phyloP scores from a whole-genome alignment of 257 asterid genomes.

The Sherardia arvensis region DNA sequence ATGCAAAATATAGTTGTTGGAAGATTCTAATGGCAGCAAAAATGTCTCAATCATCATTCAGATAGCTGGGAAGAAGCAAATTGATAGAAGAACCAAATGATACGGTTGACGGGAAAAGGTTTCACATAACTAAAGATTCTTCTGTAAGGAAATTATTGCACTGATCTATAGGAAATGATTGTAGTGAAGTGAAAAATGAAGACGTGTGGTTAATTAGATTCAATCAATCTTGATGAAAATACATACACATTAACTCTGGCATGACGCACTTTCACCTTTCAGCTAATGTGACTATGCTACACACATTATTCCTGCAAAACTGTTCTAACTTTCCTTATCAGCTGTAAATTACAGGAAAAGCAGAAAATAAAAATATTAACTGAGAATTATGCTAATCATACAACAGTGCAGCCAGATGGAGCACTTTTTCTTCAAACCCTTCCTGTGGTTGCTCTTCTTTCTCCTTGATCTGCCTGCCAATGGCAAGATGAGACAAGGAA shows the following conservation, averaged over 20 bases:
- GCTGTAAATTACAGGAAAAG: constrained; percentile 68
- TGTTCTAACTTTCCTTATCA: constrained; percentile 54
- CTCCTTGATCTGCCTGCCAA: constrained; percentile 20
- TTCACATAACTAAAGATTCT: neutral
- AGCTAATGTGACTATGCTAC: constrained; percentile 52
- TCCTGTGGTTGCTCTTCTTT: constrained; percentile 30
- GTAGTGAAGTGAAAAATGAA: constrained; percentile 26
- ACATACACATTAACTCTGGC: constrained; percentile 56
- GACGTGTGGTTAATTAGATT: constrained; percentile 43
- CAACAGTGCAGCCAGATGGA: constrained; percentile 57
- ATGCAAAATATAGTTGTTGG: too few species aligned
- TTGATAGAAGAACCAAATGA: neutral
- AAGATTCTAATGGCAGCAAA: neutral
- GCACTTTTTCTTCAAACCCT: constrained; percentile 31
- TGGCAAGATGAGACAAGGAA: constrained; percentile 33
- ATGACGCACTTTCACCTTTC: constrained; percentile 51
- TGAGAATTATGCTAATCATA: constrained; percentile 63
- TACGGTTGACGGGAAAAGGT: constrained; percentile 3
- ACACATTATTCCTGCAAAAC: constrained; percentile 93
- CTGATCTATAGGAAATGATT: constrained; percentile 8
- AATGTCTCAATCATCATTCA: neutral
- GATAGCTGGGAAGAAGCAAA: neutral
- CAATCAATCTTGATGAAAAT: constrained; percentile 59
- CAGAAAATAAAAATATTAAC: constrained; percentile 29
- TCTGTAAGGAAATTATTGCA: neutral